A percentile compares a stretch with the other conserved stretches of the same genome.
Evolutionary conservation across 306 rosid species (phyloP).

Genomic region (Hippophae tibetana): DNA sequence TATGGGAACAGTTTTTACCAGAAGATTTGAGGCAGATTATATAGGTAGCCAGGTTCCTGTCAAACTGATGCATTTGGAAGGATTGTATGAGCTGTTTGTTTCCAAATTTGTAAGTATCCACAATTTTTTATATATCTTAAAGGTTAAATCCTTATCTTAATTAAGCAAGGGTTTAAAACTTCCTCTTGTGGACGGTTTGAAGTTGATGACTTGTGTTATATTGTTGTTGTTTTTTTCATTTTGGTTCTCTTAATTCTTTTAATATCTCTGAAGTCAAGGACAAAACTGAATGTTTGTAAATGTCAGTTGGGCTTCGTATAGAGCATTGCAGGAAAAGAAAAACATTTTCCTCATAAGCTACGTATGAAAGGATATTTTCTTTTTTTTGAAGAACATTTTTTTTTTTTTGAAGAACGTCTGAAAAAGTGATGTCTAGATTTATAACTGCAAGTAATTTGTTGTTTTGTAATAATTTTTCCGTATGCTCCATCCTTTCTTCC

Average conservation of each 20-base stretch:
- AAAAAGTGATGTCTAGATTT: neutral
- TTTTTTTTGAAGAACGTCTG: too few species aligned
- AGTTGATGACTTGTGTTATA: neutral
- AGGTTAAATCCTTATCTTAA: neutral
- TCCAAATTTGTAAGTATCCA: conserved; percentile 81
- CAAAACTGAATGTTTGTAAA: too few species aligned
- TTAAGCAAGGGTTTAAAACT: conserved; percentile 10
- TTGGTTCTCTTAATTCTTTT: conserved; percentile 6
- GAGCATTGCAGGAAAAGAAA: too few species aligned
- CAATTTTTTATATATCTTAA: neutral
- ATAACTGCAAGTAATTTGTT: neutral
- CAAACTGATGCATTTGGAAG: conserved; percentile 93
- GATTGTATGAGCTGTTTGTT: conserved; percentile 76
- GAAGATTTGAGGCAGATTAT: conserved; percentile 91
- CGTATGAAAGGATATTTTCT: too few species aligned
- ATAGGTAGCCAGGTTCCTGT: conserved; percentile 85
- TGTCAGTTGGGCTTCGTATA: too few species aligned
- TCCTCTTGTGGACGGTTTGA: conserved; percentile 3
- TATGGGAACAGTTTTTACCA: conserved; percentile 93
- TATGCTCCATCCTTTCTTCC: neutral
- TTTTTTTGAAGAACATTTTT: too few species aligned
- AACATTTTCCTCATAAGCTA: too few species aligned
- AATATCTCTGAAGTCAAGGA: conserved; percentile 1
- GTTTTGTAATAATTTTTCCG: conserved; percentile 7
- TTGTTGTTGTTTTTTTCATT: conserved; percentile 11